Base-by-base conservation (phyloP, 2,329 filamentous ascomycete species). In the Boeremia lycopersici region DNA sequence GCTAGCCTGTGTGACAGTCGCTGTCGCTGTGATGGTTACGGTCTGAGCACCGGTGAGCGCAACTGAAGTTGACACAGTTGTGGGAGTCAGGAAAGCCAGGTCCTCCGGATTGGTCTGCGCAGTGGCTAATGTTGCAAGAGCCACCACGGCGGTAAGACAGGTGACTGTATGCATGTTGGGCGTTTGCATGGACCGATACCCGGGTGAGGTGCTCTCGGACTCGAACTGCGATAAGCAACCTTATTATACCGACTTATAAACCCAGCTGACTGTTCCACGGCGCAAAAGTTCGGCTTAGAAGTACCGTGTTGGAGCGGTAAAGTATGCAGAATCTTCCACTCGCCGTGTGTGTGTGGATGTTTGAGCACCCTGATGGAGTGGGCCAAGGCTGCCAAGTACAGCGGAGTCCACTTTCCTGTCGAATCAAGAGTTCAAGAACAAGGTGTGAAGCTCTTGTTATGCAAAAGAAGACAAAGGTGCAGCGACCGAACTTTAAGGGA, bases 291-390 rank as follows among this genome's bases (percentile, higher is more conserved):
- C 41, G 45, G 54, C 49, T 38, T 29, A 42, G 25, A 60, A 56
- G 55, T 53, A 60, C 60, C 61, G 48, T 61, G 56, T 57, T 63
- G 56, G 49, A 47, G 53, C 26, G 36, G 35, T 33, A 52, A 31
- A 36, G 33, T 45, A 57, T 46, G 31, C 49, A 41, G 58, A 63
- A 39, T 54, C 51, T 63, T 49, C 28, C 38, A 52, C 35, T 40
- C 29, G 41, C 31, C 50, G 38, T 42, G 61, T 57, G 49, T 55
- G 53, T 52, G 55, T 57, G 60, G 60, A 55, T 47, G 48, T 48
- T 48, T 65, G 69, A 70, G 67, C 49, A 73, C 70, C 68, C 36
- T 72, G 70, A 66, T 71, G 70, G 58, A 55, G 40, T 46, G 41
- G 31, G 53, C 53, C 47, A 56, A 56, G 52, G 43, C 36, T 48